Percentiles rank a stretch among this genome's conserved stretches.
Conservation (phyloP, 2,329 filamentous ascomycete species). For the Drechslerella coelobrocha region DNA sequence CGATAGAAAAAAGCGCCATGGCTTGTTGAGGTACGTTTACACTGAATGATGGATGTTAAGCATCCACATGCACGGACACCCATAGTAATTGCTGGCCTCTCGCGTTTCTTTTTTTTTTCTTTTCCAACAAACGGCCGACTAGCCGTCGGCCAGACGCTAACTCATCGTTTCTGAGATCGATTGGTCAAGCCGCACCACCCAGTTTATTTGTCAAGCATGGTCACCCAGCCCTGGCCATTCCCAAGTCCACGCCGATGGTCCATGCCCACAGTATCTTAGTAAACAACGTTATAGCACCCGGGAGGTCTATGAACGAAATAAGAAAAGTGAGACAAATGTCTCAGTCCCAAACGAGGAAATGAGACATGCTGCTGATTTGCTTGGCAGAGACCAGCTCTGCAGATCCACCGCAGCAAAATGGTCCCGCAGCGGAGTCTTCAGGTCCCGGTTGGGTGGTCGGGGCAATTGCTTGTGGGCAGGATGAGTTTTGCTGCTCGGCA, state of each 20-base stretch:
- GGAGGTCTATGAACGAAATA: constrained; percentile 14
- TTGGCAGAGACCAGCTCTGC: constrained; percentile 21
- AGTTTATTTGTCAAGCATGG: constrained; percentile 10
- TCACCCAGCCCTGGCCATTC: neutral
- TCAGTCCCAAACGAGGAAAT: constrained; percentile 43
- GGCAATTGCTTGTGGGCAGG: neutral
- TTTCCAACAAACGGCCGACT: constrained; percentile 12
- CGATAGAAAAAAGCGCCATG: no score
- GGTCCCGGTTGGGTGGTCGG: neutral
- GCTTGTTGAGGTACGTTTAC: no score
- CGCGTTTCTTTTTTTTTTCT: neutral
- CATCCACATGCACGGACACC: neutral
- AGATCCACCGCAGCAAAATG: constrained; percentile 1
- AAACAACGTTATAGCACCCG: constrained; percentile 7
- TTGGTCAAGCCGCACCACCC: constrained; percentile 19
- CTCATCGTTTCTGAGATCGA: constrained; percentile 33
- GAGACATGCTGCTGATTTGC: constrained; percentile 42
- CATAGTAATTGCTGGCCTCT: no score
- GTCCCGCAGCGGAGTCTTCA: neutral
- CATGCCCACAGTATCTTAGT: constrained; percentile 10
- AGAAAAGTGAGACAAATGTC: constrained; percentile 38
- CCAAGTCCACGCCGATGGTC: neutral
- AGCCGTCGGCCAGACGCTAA: neutral
- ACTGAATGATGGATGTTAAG: neutral
- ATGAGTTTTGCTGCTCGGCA: neutral